Conservation (phyloP, 139 green algal genomes). For the Chlorella sp. region DNA sequence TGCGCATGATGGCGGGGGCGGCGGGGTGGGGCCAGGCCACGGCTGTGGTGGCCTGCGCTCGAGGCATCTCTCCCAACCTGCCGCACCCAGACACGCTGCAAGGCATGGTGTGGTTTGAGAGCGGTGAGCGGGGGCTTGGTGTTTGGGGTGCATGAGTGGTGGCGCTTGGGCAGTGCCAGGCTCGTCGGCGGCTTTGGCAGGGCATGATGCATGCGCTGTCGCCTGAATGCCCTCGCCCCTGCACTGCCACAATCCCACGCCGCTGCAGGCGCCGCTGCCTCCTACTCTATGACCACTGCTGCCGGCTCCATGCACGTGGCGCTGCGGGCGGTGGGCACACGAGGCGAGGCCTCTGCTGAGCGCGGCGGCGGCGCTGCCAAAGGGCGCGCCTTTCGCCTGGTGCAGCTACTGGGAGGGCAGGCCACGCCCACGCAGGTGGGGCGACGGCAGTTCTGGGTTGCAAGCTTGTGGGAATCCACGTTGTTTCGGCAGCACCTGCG, state of each 20-base stretch:
- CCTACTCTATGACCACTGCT: conserved; percentile 8
- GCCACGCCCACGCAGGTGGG: neutral
- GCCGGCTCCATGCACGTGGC: neutral
- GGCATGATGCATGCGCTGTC: too few species aligned
- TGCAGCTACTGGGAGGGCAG: neutral
- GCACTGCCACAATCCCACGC: neutral
- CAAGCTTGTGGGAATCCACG: neutral
- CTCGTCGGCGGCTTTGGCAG: too few species aligned
- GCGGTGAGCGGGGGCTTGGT: neutral
- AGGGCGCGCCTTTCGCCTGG: neutral
- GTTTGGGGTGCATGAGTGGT: neutral
- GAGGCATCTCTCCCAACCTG: conserved; percentile 1
- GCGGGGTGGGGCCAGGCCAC: conserved; percentile 13
- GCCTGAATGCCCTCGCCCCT: too few species aligned
- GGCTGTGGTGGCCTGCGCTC: neutral
- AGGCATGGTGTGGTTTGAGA: conserved; percentile 12
- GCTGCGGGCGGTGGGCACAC: conserved; percentile 1
- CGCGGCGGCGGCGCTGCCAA: neutral
- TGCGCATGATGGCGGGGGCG: conserved; percentile 12
- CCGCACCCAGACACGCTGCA: conserved; percentile 24
- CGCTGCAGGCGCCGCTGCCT: conserved; percentile 5
- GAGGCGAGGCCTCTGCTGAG: neutral
- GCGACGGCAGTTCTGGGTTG: neutral
- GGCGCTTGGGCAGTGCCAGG: too few species aligned
- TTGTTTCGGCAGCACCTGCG: too few species aligned